phyloP scores from a whole-genome alignment of 805 yeast species.

The Saccharomycopsis sp. region DNA sequence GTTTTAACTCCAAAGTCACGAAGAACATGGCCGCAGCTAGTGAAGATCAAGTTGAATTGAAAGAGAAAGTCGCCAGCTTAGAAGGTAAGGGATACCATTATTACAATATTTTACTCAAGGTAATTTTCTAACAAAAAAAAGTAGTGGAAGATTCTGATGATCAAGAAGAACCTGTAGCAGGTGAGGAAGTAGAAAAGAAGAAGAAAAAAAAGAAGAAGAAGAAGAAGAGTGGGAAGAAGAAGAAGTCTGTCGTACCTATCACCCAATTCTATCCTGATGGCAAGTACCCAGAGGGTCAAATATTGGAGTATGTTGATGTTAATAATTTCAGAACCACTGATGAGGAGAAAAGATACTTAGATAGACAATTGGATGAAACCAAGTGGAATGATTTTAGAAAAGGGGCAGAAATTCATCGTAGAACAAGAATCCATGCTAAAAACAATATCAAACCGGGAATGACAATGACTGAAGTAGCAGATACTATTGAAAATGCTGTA shows the following conservation, averaged over 20 bases:
- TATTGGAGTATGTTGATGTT: constrained; percentile 63
- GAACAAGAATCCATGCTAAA: constrained; percentile 78
- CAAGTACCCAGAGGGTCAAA: constrained; percentile 79
- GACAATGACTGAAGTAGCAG: constrained; percentile 85
- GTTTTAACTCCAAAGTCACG: no score
- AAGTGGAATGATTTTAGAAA: constrained; percentile 86
- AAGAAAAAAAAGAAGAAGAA: constrained; percentile 44
- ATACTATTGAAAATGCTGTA: constrained; percentile 78
- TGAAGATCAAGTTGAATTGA: no score
- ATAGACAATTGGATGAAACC: constrained; percentile 49
- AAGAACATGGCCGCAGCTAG: no score
- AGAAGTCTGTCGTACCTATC: constrained; percentile 52
- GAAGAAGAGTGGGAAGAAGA: constrained; percentile 53
- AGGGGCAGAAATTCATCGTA: constrained; percentile 93
- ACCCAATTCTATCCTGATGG: constrained; percentile 63
- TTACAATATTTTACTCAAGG: background rate
- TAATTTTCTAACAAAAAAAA: no score
- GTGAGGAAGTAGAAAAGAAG: constrained; percentile 20
- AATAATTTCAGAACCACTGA: constrained; percentile 71
- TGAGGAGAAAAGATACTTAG: constrained; percentile 79
- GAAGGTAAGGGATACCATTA: constrained; percentile 7
- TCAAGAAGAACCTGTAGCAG: constrained; percentile 5
- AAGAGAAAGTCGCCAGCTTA: constrained; percentile 2
- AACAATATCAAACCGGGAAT: constrained; percentile 80
- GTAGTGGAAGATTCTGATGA: constrained; percentile 3